phyloP scores from a whole-genome alignment of 345 rosid species.

The Gossypium ekmanianum region DNA sequence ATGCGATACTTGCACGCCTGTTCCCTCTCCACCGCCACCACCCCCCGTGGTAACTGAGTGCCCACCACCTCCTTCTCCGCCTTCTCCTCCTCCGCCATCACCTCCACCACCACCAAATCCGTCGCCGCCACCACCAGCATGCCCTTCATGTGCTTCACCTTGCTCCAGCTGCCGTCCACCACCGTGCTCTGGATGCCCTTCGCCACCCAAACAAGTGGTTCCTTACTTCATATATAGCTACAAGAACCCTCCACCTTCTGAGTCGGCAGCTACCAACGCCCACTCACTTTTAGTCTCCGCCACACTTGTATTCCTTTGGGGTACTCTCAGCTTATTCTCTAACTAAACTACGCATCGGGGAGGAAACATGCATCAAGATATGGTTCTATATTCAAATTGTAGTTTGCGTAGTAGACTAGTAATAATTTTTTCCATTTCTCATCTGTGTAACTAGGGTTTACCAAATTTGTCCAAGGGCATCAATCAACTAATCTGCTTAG shows the following conservation, averaged over 20 bases:
- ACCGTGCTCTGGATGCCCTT: neutral
- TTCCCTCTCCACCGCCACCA: constrained; percentile 24
- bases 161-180: neutral
- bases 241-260: neutral
- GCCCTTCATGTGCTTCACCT: constrained; percentile 2
- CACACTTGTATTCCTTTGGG: neutral
- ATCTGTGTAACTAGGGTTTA: neutral
- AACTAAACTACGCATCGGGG: neutral
- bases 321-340: neutral
- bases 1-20: constrained; percentile 28
- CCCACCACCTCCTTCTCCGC: constrained; percentile 22
- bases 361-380: neutral
- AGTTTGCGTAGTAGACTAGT: neutral
- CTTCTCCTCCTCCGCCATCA: constrained; percentile 23
- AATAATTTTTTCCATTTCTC: neutral
- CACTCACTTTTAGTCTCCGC: neutral
- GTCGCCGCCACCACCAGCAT: constrained; percentile 19
- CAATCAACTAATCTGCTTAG: neutral
- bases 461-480: neutral
- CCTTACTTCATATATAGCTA: constrained; percentile 18
- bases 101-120: neutral
- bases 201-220: constrained; percentile 12
- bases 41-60: constrained; percentile 18
- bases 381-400: neutral
- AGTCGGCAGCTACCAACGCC: constrained; percentile 1